These are phyloP conservation scores for Camellia lanceoleosa DNA, from an alignment of 148 eudicot genomes.

Conservation along the genomic window DNA sequence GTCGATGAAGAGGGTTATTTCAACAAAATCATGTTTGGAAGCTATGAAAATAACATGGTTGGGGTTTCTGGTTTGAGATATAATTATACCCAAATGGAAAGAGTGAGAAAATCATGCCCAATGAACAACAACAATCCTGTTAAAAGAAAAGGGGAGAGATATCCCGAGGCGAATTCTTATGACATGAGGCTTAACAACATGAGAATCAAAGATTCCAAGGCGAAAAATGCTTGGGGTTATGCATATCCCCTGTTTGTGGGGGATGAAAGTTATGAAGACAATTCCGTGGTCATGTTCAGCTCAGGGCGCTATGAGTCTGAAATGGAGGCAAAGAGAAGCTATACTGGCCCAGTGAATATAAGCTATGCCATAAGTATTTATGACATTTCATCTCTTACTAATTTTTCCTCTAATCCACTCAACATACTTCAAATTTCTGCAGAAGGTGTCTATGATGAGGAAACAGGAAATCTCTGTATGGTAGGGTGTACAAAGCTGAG, in stretches of 20 bases:
- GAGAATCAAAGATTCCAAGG: background rate
- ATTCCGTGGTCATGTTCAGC: too few species aligned
- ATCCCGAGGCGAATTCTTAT: constrained; percentile 12
- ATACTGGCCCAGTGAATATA: background rate
- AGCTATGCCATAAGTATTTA: constrained; percentile 6
- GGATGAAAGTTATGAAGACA: background rate
- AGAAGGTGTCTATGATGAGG: constrained; percentile 26
- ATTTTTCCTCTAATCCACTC: too few species aligned
- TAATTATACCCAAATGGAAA: constrained; percentile 17
- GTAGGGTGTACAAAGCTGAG: constrained; percentile 27
- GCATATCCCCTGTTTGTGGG: constrained; percentile 16
- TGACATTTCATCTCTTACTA: too few species aligned
- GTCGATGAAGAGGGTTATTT: constrained; percentile 13
- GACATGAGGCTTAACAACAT: constrained; percentile 12
- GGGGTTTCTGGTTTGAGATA: constrained; percentile 8
- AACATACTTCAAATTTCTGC: constrained; percentile 12
- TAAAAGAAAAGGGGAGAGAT: constrained; percentile 1
- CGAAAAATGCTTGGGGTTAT: background rate
- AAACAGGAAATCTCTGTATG: constrained; percentile 25
- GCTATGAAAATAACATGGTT: background rate
- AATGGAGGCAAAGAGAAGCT: background rate
- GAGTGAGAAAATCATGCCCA: constrained; percentile 14
- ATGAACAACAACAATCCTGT: background rate
- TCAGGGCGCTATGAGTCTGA: background rate
- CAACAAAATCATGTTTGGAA: background rate